These are phyloP conservation scores for Purshia tridentata DNA, from an alignment of 306 rosid genomes.

Conservation along the genomic window DNA sequence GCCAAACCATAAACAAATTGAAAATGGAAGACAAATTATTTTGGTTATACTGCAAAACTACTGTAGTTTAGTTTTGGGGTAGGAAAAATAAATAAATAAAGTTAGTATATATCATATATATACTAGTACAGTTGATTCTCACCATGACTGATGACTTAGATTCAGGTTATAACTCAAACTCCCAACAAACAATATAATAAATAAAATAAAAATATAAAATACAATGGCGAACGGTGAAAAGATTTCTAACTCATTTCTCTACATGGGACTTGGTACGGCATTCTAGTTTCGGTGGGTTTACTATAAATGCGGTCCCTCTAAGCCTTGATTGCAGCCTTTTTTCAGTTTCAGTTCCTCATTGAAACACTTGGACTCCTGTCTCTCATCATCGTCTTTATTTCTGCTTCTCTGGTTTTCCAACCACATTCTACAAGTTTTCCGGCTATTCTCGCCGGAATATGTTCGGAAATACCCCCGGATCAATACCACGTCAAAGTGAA, in stretches of 20 bases:
- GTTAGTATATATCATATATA: background rate
- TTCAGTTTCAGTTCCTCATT: constrained; percentile 1
- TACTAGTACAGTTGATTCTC: background rate
- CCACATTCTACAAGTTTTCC: constrained; percentile 2
- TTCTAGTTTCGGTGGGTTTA: background rate
- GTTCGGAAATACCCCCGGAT: background rate
- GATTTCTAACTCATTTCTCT: background rate
- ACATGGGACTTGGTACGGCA: too few relatives aligned
- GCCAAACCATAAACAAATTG: too few relatives aligned
- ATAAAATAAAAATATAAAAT: background rate
- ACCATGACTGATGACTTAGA: background rate
- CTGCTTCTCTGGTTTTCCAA: background rate
- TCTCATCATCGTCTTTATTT: background rate
- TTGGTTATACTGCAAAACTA: background rate
- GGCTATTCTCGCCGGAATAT: background rate
- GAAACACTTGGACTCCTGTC: background rate
- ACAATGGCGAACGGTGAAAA: background rate
- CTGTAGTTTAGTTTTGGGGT: background rate
- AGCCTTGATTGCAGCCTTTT: constrained; percentile 4
- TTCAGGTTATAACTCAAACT: too few relatives aligned
- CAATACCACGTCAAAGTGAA: background rate
- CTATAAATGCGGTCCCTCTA: background rate
- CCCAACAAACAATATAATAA: background rate
- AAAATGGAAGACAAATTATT: background rate
- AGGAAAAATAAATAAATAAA: background rate